Evolutionary conservation across 2,329 filamentous ascomycete species (phyloP).

Genomic region (Diaporthe amygdali): DNA sequence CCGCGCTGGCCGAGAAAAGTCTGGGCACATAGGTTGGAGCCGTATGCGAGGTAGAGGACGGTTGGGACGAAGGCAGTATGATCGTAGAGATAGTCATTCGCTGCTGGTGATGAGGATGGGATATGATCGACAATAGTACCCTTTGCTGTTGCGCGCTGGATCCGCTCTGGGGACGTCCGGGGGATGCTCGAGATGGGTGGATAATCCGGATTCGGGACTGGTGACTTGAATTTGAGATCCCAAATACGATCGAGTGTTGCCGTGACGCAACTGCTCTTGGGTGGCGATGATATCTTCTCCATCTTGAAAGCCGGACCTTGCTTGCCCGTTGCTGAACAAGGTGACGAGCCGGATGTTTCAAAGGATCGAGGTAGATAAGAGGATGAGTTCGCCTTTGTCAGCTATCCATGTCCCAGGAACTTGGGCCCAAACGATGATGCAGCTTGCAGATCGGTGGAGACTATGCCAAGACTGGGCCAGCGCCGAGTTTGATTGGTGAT

Average conservation of each 20-base stretch:
- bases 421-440: slow-evolving; percentile 7
- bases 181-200: slow-evolving; percentile 40
- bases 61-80: slow-evolving; percentile 43
- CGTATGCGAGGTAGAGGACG: slow-evolving; percentile 85
- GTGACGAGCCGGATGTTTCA: neutral
- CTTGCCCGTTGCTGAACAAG: neutral
- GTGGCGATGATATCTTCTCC: neutral
- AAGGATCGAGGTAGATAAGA: neutral
- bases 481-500: too few species aligned
- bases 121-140: slow-evolving; percentile 29
- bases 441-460: neutral
- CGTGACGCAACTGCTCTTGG: neutral
- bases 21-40: slow-evolving; percentile 82
- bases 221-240: slow-evolving; percentile 8
- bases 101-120: slow-evolving; percentile 32
- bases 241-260: slow-evolving; percentile 11
- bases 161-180: slow-evolving; percentile 42
- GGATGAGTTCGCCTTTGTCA: neutral
- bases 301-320: neutral
- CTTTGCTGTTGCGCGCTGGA: slow-evolving; percentile 36
- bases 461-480: neutral
- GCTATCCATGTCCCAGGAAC: neutral
- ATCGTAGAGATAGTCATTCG: slow-evolving; percentile 27
- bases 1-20: slow-evolving; percentile 81
- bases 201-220: slow-evolving; percentile 20